phyloP scores from a whole-genome alignment of 2,329 filamentous ascomycete species.

The Monilinia vaccinii-corymbosi region DNA sequence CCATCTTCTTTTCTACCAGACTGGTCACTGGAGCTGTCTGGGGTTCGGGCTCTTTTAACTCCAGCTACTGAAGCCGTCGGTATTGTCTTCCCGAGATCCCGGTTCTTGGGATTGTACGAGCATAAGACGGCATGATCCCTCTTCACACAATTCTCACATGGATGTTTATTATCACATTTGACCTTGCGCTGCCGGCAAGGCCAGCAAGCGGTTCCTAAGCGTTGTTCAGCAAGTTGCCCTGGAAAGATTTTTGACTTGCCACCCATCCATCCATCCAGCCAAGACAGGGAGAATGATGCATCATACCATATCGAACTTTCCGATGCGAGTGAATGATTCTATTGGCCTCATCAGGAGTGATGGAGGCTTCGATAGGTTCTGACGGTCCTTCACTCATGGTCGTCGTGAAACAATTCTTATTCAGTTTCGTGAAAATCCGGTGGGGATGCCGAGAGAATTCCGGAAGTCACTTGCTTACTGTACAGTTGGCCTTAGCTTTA shows the following conservation, averaged over 20 bases:
- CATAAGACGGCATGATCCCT: constrained; percentile 55
- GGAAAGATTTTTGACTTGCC: neutral
- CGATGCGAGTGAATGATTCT: constrained; percentile 61
- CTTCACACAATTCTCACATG: constrained; percentile 60
- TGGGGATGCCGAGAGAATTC: constrained; percentile 9
- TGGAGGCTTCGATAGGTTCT: constrained; percentile 17
- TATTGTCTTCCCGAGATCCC: constrained; percentile 16
- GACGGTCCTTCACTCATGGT: constrained; percentile 18
- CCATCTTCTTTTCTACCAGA: constrained; percentile 24
- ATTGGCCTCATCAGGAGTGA: constrained; percentile 49
- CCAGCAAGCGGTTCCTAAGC: constrained; percentile 41
- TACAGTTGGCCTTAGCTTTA: neutral
- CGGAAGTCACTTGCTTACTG: constrained; percentile 9
- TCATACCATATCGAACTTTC: constrained; percentile 58
- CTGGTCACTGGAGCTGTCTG: constrained; percentile 25
- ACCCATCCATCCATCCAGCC: neutral
- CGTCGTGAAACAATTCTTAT: constrained; percentile 4
- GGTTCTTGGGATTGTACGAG: constrained; percentile 55
- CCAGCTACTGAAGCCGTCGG: constrained; percentile 16
- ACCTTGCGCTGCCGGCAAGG: constrained; percentile 60
- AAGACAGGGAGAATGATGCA: constrained; percentile 3
- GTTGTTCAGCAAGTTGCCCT: constrained; percentile 10
- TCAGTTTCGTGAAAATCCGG: neutral
- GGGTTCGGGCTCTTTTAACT: constrained; percentile 23
- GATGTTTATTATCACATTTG: constrained; percentile 60